Evolutionary conservation across 371 early-diverging fungal species (phyloP).

Genomic region (Parasitella parasitica): DNA sequence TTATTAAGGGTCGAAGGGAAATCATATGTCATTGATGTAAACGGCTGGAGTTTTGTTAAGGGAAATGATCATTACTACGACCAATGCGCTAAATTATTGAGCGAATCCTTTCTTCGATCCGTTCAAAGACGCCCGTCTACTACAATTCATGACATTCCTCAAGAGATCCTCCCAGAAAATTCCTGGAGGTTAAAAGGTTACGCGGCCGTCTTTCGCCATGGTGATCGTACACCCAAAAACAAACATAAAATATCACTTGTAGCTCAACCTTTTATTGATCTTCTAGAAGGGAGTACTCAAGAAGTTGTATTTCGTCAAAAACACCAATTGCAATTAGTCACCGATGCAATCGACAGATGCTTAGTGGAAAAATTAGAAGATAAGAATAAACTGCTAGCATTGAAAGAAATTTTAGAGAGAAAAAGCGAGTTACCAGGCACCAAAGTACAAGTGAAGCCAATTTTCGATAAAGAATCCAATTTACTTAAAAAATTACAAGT

Average conservation of each 20-base stretch:
- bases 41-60: constrained; percentile 99
- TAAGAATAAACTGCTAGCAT: constrained; percentile 56
- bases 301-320: constrained; percentile 84
- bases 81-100: constrained; percentile 76
- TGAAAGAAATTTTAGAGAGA: constrained; percentile 76
- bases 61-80: constrained; percentile 94
- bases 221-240: constrained; percentile 97
- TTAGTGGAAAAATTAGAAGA: constrained; percentile 60
- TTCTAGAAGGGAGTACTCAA: constrained; percentile 67
- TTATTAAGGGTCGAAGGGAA: constrained; percentile 81
- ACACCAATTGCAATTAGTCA: constrained; percentile 70
- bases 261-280: constrained; percentile 66
- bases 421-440: constrained; percentile 85
- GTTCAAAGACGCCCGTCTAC: constrained; percentile 55
- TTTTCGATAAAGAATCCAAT: constrained; percentile 61
- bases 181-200: constrained; percentile 95
- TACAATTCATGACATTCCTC: constrained; percentile 62
- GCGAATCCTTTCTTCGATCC: constrained; percentile 49
- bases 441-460: constrained; percentile 91
- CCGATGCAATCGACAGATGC: constrained; percentile 64
- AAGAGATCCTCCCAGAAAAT: constrained; percentile 66
- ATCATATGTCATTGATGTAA: constrained; percentile 98
- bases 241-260: constrained; percentile 83
- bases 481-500: constrained; percentile 77
- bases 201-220: constrained; percentile 92